phyloP scores from a whole-genome alignment of 805 yeast species.

The Yarrowia sp. region DNA sequence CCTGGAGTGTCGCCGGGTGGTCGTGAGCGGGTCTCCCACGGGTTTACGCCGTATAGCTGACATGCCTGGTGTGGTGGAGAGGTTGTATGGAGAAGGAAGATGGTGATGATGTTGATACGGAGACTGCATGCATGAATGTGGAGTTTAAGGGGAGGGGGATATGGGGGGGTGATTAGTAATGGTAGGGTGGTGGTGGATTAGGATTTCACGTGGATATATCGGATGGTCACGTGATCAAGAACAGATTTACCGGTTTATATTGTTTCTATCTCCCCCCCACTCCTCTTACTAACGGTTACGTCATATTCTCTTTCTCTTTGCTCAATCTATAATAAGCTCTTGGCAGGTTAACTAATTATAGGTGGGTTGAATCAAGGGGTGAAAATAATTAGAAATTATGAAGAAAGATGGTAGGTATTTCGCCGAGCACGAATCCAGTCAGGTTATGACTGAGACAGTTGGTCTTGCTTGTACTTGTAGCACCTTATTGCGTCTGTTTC shows the following conservation, averaged over 20 bases:
- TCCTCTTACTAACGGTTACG: not conserved
- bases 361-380: slow-evolving; percentile 1
- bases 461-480: not conserved
- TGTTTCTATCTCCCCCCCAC: not conserved
- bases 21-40: slow-evolving; percentile 24
- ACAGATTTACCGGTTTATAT: not conserved
- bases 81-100: not conserved
- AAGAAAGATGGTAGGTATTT: too few species aligned
- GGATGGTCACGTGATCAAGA: not conserved
- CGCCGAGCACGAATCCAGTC: too few species aligned
- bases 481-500: not conserved
- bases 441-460: too few species aligned
- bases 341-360: not conserved
- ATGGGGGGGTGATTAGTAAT: not conserved
- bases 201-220: not conserved
- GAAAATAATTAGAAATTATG: not conserved
- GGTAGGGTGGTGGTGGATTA: not conserved
- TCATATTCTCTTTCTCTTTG: not conserved
- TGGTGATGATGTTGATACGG: slow-evolving; percentile 42
- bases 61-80: not conserved
- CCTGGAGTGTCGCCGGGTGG: slow-evolving; percentile 17
- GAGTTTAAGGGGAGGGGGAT: not conserved
- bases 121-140: slow-evolving; percentile 15
- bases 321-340: not conserved
- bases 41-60: slow-evolving; percentile 34